These are phyloP conservation scores for Cordyceps fumosorosea DNA, from an alignment of 2,329 filamentous ascomycete genomes.

Conservation along the genomic window DNA sequence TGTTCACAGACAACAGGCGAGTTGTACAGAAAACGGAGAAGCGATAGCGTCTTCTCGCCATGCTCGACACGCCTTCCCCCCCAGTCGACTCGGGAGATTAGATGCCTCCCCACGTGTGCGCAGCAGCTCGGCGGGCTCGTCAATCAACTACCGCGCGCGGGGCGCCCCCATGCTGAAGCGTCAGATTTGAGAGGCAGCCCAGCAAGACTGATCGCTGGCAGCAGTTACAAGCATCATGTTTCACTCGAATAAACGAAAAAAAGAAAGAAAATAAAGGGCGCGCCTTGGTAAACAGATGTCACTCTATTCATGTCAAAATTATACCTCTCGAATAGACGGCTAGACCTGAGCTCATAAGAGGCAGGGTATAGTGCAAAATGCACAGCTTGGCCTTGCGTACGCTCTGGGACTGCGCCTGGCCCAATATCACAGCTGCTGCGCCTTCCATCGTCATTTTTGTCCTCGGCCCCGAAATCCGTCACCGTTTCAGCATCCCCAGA, in stretches of 20 bases:
- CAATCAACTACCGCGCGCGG: background rate
- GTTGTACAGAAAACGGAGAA: background rate
- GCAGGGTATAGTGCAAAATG: too few relatives aligned
- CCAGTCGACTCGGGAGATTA: background rate
- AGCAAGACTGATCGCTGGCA: too few relatives aligned
- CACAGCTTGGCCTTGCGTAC: background rate
- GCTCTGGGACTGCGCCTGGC: background rate
- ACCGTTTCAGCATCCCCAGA: background rate
- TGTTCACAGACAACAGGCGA: background rate
- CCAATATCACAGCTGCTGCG: background rate
- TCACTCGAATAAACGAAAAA: background rate
- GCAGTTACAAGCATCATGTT: background rate
- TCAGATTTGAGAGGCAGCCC: background rate
- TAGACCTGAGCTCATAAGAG: too few relatives aligned
- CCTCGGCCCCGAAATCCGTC: too few relatives aligned
- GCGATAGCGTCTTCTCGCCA: too few relatives aligned
- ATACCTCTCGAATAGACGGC: background rate
- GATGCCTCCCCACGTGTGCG: constrained; percentile 6
- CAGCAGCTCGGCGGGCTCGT: background rate
- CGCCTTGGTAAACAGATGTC: background rate
- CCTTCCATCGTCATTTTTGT: background rate
- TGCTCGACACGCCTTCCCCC: background rate
- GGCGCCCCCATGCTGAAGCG: background rate
- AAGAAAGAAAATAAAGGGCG: background rate
- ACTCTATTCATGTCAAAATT: background rate